Conservation (phyloP, 2,329 filamentous ascomycete species). For the Aspergillus sp. region DNA sequence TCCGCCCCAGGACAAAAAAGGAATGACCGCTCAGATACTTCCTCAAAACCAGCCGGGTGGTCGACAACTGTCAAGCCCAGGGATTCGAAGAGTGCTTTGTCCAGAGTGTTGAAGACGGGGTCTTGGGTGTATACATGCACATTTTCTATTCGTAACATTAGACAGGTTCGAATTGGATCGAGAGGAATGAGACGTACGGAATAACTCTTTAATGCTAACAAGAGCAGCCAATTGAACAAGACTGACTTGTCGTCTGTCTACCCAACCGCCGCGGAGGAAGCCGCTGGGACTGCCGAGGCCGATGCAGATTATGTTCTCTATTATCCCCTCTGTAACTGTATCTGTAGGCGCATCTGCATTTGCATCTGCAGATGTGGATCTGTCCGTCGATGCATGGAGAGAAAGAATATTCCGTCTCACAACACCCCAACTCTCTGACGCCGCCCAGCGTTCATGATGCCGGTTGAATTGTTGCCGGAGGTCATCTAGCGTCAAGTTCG, state of each 20-base stretch:
- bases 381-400: neutral
- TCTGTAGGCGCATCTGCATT: neutral
- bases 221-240: conserved; percentile 37
- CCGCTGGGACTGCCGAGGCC: conserved; percentile 38
- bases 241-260: conserved; percentile 35
- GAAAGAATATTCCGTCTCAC: conserved; percentile 10
- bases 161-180: neutral
- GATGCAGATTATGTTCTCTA: conserved; percentile 32
- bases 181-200: conserved; percentile 4
- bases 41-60: conserved; percentile 48
- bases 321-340: neutral
- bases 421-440: conserved; percentile 22
- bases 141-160: neutral
- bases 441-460: conserved; percentile 23
- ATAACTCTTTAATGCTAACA: conserved; percentile 19
- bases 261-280: conserved; percentile 36
- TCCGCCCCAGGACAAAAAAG: conserved; percentile 57
- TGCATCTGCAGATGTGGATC: neutral
- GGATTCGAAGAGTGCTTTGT: conserved; percentile 30
- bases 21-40: conserved; percentile 45
- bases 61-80: conserved; percentile 33
- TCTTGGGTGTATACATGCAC: conserved; percentile 45
- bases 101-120: conserved; percentile 46
- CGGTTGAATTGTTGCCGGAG: conserved; percentile 25
- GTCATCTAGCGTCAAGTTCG: conserved; percentile 22